Evolutionary conservation across 495 filamentous ascomycete genomes (phyloP), one percentile per base, ranked within the genome.

Genomic region (Annulohypoxylon maeteangense): DNA sequence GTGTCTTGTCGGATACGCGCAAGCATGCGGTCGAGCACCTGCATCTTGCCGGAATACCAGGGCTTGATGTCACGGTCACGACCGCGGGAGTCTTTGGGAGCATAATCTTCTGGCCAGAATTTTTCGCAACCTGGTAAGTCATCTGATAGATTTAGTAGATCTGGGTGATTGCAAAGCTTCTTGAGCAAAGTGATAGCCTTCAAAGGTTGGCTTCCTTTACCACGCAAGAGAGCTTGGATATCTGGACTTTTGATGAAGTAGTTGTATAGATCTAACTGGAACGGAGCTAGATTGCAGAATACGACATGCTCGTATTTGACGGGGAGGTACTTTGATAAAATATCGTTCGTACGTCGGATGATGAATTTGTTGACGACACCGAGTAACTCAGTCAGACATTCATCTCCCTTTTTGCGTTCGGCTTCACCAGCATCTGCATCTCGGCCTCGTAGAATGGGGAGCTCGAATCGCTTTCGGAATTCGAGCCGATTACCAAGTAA

Each of bases 291-390:
- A 74, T 96, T 97, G 85, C 95, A 99, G 83, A 99, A 99, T n/a
- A 99, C 96, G 29, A 99, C 95, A 79, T 99, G 95, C 75, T 99
- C 95, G 81, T 99, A 99, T 81, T 99, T 99, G 81, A 98, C 89
- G 2, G 95, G 96, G 51, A 99, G 86, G 79, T 99, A 99, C 77
- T 99, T 98, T 40, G 95, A 97, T 18, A 99, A 82, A 59, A 99
- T 95, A 76, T 99, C 95, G 85, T 99, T 99, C 0, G 95, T 98
- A 27, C 95, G 90, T 45, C 95, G 92, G 76, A 99, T 99, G 79
- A 99, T 98, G 83, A 98, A 99, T 74, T 97, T 97, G 82, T 98
- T 98, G 71, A 99, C 95, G 34, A 96, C 82, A 7, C 82, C 83
- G 0, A 95, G 89, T 22, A 99, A 89, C 67, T 97, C 96, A 25